Percentiles rank a stretch among this genome's conserved stretches.
phyloP scores from a whole-genome alignment of 2,329 filamentous ascomycete species.

The Talaromyces sp. region DNA sequence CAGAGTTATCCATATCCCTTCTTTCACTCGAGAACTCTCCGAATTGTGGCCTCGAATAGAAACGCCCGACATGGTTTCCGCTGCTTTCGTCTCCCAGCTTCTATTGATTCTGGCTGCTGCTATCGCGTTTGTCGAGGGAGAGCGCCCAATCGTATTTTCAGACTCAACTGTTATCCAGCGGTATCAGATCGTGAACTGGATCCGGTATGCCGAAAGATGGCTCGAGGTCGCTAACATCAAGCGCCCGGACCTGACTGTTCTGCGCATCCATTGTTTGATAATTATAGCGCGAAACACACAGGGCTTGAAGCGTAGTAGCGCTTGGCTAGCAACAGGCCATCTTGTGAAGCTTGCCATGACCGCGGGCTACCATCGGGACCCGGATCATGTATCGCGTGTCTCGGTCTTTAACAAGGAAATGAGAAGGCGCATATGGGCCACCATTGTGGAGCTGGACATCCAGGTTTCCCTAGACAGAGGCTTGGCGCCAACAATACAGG shows the following conservation, averaged over 20 bases:
- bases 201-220: conserved; percentile 84
- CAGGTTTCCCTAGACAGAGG: conserved; percentile 53
- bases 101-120: conserved; percentile 33
- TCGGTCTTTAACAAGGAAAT: conserved; percentile 40
- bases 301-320: conserved; percentile 49
- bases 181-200: conserved; percentile 56
- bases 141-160: conserved; percentile 21
- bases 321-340: conserved; percentile 45
- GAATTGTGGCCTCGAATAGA: conserved; percentile 28
- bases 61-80: conserved; percentile 20
- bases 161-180: conserved; percentile 21
- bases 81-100: conserved; percentile 30
- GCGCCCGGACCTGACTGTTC: conserved; percentile 44
- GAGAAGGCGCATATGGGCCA: conserved; percentile 53
- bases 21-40: conserved; percentile 34
- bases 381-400: conserved; percentile 26
- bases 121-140: conserved; percentile 30
- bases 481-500: conserved; percentile 44
- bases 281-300: conserved; percentile 47
- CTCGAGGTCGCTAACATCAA: conserved; percentile 69
- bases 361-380: conserved; percentile 47
- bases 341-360: conserved; percentile 50
- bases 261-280: conserved; percentile 49
- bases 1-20: conserved; percentile 36
- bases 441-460: conserved; percentile 53